Base-by-base conservation (phyloP, 2,329 filamentous ascomycete genomes). In the Aspergillus pseudonomiae region DNA sequence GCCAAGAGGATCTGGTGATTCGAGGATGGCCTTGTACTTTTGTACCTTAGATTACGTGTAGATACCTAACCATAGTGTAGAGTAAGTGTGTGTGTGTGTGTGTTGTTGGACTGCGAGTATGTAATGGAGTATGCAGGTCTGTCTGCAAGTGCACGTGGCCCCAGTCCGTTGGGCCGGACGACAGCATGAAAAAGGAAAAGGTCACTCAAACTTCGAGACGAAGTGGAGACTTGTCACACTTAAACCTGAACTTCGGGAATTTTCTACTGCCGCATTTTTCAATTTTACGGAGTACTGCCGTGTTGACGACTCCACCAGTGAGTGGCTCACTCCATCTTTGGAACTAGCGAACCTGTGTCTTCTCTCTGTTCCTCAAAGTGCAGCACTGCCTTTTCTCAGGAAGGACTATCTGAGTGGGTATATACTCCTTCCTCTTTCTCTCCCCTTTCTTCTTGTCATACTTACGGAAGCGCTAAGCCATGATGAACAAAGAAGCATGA, bases 1-100 rank as follows among this genome's bases (percentile, higher is more conserved):
- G 92, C 93, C 0, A 98, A 97, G 84, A 86, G 95, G 75, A 99
- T 99, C 71, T 99, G 95, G 95, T 98, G 70, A 77, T 63, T 34
- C 6, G 48, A 19, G 28, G n/a, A 28, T 24, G 24, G 10, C 45
- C 45, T 48, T 48, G 45, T 26, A 48, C 45, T 26, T 52, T 50
- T 50, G 46, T 21, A n/a, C n/a, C 28, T 48, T 48, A 48, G n/a
- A 24, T 48, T 46, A 26, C 26, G 46, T 50, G 48, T 30, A 32
- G 48, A 52, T 52, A 52, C 48, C 28, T 32, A 52, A 52, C 34
- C 28, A 52, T 32, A 26, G 9, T 50, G 48, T 34, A 52, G 11
- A 21, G 3, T 52, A 34, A 28, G 26, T 30, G 11, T 11, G 4
- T 46, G 11, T 24, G 11, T 14, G 19, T 11, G 21, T 46, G n/a